phyloP scores from a whole-genome alignment of 129 eudicot genomes.

The Heracleum sosnowskyi region DNA sequence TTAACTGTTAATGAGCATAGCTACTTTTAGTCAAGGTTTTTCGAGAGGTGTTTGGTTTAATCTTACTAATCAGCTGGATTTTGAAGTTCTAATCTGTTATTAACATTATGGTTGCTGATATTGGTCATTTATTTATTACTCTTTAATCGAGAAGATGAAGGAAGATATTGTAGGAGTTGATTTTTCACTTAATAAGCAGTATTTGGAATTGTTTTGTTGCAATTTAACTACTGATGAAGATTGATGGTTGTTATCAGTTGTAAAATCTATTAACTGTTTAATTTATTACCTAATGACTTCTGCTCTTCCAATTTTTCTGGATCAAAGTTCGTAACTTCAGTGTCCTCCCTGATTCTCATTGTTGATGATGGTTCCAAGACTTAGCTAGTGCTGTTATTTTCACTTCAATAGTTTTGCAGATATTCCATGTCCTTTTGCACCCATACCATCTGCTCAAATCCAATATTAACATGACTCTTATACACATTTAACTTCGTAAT shows the following conservation, averaged over 20 bases:
- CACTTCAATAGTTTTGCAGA: background rate
- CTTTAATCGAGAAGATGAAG: background rate
- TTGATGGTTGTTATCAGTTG: background rate
- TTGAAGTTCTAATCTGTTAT: background rate
- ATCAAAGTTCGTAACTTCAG: background rate
- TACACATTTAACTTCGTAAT: background rate
- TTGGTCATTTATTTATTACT: background rate
- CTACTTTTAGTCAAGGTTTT: background rate
- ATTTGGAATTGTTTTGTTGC: background rate
- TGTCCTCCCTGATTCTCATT: background rate
- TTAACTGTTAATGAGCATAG: background rate
- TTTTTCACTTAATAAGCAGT: background rate
- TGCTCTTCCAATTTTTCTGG: background rate
- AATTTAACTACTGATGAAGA: background rate
- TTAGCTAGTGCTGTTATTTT: background rate
- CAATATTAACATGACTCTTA: background rate
- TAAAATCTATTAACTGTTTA: background rate
- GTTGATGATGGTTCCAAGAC: background rate
- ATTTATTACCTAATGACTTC: background rate
- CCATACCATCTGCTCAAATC: background rate
- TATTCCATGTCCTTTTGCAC: background rate
- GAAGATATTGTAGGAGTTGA: background rate
- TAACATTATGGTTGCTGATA: background rate
- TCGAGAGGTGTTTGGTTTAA: background rate
- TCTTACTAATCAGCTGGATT: background rate